phyloP scores from a whole-genome alignment of 2,329 filamentous ascomycete genomes.

The Biscogniauxia sp. region DNA sequence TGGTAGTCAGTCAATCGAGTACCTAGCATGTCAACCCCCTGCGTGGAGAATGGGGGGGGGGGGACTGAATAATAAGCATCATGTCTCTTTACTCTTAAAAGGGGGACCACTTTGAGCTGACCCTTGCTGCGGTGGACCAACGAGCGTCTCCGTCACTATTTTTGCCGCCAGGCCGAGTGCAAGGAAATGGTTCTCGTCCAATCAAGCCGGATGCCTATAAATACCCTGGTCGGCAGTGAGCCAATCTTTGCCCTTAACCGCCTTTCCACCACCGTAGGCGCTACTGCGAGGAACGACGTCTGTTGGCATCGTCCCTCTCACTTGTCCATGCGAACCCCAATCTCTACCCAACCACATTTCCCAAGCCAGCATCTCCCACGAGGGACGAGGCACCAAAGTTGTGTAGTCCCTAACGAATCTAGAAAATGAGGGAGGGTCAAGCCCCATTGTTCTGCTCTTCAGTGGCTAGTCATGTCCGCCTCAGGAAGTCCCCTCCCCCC shows the following conservation, averaged over 20 bases:
- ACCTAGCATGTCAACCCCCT: neutral
- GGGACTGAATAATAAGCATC: constrained; percentile 2
- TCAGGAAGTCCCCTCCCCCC: no score
- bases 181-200: constrained; percentile 28
- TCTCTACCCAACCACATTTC: constrained; percentile 31
- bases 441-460: neutral
- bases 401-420: constrained; percentile 19
- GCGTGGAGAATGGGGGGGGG: neutral
- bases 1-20: no score
- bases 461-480: neutral
- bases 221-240: constrained; percentile 24
- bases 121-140: constrained; percentile 28
- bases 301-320: constrained; percentile 23
- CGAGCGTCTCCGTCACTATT: constrained; percentile 27
- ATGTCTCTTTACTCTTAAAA: neutral
- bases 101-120: constrained; percentile 4
- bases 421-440: constrained; percentile 10
- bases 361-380: constrained; percentile 20
- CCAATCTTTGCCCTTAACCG: constrained; percentile 38
- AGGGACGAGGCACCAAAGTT: constrained; percentile 10
- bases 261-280: constrained; percentile 31
- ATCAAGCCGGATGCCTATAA: constrained; percentile 23
- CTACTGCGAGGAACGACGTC: constrained; percentile 36
- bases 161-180: constrained; percentile 34
- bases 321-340: constrained; percentile 24